phyloP scores from a whole-genome alignment of 2,329 filamentous ascomycete genomes.

The Bipolaris zeicola region DNA sequence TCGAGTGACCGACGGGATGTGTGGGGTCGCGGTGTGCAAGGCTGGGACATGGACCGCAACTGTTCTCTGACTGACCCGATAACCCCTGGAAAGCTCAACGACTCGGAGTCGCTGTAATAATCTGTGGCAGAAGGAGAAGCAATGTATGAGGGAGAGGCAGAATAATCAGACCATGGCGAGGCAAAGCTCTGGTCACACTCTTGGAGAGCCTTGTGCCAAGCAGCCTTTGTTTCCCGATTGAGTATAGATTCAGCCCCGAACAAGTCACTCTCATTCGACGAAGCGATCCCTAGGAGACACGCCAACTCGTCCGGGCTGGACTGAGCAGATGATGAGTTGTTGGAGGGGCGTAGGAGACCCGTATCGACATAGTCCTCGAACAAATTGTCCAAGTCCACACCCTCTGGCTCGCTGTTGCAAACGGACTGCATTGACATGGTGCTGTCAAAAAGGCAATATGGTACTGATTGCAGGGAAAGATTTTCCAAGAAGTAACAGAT shows the following conservation, averaged over 20 bases:
- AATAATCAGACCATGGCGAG: constrained; percentile 37
- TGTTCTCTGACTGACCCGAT: constrained; percentile 36
- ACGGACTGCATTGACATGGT: constrained; percentile 52
- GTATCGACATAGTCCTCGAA: constrained; percentile 68
- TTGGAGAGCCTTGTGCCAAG: constrained; percentile 61
- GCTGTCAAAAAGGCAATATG: constrained; percentile 28
- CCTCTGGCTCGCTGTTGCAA: constrained; percentile 59
- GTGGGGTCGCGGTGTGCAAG: constrained; percentile 40
- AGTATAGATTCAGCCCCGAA: constrained; percentile 55
- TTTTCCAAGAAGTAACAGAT: constrained; percentile 24
- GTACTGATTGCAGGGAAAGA: constrained; percentile 28
- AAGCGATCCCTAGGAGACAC: constrained; percentile 58
- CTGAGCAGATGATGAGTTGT: constrained; percentile 55
- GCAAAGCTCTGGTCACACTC: constrained; percentile 58
- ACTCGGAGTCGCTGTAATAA: constrained; percentile 38
- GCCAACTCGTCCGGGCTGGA: constrained; percentile 57
- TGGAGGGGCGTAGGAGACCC: constrained; percentile 57
- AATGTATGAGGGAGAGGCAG: constrained; percentile 34
- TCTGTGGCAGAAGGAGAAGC: constrained; percentile 40
- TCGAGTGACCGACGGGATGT: constrained; percentile 24
- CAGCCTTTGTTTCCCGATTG: constrained; percentile 56
- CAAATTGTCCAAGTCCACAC: constrained; percentile 64
- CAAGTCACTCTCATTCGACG: constrained; percentile 58
- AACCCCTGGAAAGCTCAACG: constrained; percentile 40
- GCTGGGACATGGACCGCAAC: constrained; percentile 38